Conservation (phyloP, 2,329 filamentous ascomycete species). For the Penicillium sp. region DNA sequence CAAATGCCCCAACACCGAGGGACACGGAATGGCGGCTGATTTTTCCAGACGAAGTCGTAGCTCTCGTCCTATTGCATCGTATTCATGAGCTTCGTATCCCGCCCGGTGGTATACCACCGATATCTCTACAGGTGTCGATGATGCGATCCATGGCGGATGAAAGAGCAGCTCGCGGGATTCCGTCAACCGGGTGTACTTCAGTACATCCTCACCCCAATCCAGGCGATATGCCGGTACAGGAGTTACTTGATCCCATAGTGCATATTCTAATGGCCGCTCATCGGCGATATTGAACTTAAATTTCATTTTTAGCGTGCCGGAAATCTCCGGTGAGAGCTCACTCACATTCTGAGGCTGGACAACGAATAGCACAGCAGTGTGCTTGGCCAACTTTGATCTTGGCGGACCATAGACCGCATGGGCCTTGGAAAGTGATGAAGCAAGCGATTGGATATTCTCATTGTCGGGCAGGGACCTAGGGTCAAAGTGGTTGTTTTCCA, state of each 20-base stretch:
- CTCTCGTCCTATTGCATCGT: constrained; percentile 28
- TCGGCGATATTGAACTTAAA: constrained; percentile 41
- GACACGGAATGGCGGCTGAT: constrained; percentile 43
- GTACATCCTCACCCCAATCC: constrained; percentile 31
- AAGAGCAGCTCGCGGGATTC: constrained; percentile 35
- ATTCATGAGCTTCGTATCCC: constrained; percentile 40
- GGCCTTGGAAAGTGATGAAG: constrained; percentile 28
- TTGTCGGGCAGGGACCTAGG: constrained; percentile 28
- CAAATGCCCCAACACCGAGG: constrained; percentile 40
- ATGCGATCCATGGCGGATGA: constrained; percentile 20
- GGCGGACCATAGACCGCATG: constrained; percentile 30
- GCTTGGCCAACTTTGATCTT: constrained; percentile 7
- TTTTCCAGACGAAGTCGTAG: constrained; percentile 35
- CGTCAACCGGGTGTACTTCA: constrained; percentile 28
- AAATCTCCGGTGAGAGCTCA: background rate
- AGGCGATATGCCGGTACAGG: constrained; percentile 36
- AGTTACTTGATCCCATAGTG: constrained; percentile 30
- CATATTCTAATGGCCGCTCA: constrained; percentile 44
- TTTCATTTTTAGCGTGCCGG: background rate
- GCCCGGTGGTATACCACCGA: constrained; percentile 43
- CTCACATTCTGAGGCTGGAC: constrained; percentile 40
- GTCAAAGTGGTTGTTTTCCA: constrained; percentile 4
- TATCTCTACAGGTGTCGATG: constrained; percentile 31
- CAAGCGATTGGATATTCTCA: constrained; percentile 29
- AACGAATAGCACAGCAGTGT: constrained; percentile 39